These are phyloP conservation scores for Neoscytalidium dimidiatum DNA, from an alignment of 2,329 filamentous ascomycete genomes.

Conservation along the genomic window DNA sequence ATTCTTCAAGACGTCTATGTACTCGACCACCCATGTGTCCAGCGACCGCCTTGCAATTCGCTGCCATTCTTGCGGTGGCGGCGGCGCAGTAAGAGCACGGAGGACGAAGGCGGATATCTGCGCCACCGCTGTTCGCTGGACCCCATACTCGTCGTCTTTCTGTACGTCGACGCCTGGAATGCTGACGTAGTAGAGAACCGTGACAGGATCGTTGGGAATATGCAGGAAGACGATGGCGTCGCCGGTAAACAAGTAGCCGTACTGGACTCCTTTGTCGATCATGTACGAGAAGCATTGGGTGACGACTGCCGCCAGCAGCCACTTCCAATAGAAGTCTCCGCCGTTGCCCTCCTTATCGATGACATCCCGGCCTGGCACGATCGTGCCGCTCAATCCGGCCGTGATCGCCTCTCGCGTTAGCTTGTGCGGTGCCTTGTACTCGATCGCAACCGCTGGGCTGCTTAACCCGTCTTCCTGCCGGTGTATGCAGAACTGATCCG, in stretches of 20 bases:
- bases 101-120: slow-evolving; percentile 36
- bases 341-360: slow-evolving; percentile 27
- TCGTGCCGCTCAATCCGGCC: slow-evolving; percentile 36
- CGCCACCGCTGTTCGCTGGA: slow-evolving; percentile 35
- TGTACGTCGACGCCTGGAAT: slow-evolving; percentile 34
- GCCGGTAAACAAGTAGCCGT: slow-evolving; percentile 46
- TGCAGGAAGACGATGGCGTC: slow-evolving; percentile 50
- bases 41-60: slow-evolving; percentile 24
- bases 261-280: slow-evolving; percentile 48
- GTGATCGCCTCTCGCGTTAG: slow-evolving; percentile 35
- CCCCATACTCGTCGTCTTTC: slow-evolving; percentile 25
- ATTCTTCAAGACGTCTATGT: slow-evolving; percentile 28
- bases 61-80: slow-evolving; percentile 28
- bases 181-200: slow-evolving; percentile 35
- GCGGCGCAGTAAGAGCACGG: slow-evolving; percentile 27
- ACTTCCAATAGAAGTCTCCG: slow-evolving; percentile 40
- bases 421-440: slow-evolving; percentile 45
- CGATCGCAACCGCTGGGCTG: slow-evolving; percentile 33
- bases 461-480: background rate
- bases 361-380: slow-evolving; percentile 21
- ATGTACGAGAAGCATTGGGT: slow-evolving; percentile 55
- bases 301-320: slow-evolving; percentile 45
- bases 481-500: slow-evolving; percentile 6
- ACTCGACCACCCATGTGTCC: slow-evolving; percentile 27
- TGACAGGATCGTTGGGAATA: slow-evolving; percentile 32